Percentiles rank a stretch among this genome's conserved stretches.
Evolutionary conservation across 768 basidiomycete species (phyloP).

Genomic region (Collybiopsis luxurians): DNA sequence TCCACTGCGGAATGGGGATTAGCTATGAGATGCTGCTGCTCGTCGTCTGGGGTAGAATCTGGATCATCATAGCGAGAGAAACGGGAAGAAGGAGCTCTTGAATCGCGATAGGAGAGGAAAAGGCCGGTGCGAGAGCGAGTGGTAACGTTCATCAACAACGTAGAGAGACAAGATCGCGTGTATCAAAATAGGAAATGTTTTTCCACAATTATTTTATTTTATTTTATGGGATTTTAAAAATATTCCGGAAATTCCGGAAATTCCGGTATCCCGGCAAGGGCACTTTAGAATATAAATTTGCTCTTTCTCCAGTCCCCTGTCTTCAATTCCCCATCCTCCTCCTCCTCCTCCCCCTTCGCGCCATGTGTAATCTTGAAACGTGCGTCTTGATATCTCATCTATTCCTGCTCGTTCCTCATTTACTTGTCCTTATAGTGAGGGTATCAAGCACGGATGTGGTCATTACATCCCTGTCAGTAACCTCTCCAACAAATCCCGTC

Average conservation of each 20-base stretch:
- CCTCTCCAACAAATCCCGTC: neutral
- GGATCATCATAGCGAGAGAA: constrained; percentile 49
- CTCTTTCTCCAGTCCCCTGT: neutral
- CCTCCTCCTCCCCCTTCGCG: neutral
- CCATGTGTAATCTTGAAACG: constrained; percentile 61
- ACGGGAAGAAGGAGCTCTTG: constrained; percentile 45
- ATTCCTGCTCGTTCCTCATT: constrained; percentile 19
- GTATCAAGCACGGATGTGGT: constrained; percentile 73
- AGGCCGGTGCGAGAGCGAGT: constrained; percentile 89
- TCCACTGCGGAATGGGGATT: constrained; percentile 43
- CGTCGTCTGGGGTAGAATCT: constrained; percentile 48
- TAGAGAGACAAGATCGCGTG: neutral
- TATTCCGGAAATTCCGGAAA: too few species aligned
- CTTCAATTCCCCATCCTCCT: neutral
- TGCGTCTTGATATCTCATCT: constrained; percentile 26
- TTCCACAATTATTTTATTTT: constrained; percentile 1
- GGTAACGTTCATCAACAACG: constrained; percentile 28
- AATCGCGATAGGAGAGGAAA: constrained; percentile 92
- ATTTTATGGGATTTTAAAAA: too few species aligned
- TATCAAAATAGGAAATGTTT: neutral
- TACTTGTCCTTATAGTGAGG: constrained; percentile 50
- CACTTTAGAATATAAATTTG: too few species aligned
- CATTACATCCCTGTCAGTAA: constrained; percentile 61
- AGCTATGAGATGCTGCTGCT: constrained; percentile 65
- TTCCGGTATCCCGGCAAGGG: too few species aligned